Base-by-base conservation (phyloP, 2,329 filamentous ascomycete species). In the Pestalotiopsis sp. region DNA sequence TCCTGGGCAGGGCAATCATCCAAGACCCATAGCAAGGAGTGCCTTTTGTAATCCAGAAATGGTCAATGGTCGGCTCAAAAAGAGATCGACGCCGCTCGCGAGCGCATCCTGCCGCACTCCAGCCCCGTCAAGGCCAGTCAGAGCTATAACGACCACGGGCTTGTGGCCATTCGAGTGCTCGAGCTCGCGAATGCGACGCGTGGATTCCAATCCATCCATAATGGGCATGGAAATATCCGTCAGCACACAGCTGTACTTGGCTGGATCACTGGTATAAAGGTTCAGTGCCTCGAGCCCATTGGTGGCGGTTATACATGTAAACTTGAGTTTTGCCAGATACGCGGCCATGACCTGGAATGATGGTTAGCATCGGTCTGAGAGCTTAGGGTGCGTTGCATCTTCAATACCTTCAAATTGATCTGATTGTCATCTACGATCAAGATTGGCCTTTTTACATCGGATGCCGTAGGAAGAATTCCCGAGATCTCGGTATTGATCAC, bases 101-200 rank as follows among this genome's bases (percentile, higher is more conserved):
- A 83, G 81, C 0, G 84, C 83, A 68, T 85, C 83, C 67, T 83
- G 79, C 62, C 84, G 79, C 3, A 81, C 82, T 38, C 79, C 80
- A 0, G 79, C 77, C 61, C 81, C 82, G 0, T 82, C 83, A 4
- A 84, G 76, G 1, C 84, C 84, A 0, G 84, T 84, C 6, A 86
- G 73, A 0, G 84, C 83, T 31, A 85, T 83, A 38, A 85, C 79
- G 1, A 80, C 80, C 1, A 81, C 80, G 2, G 81, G 81, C 2
- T 74, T 69, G 0, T 82, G 72, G 0, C 76, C 76, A 25, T 78
- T 73, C 2, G 81, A 77, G 11, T 78, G 77, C 71, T 85, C 83
- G 25, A 82, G 77, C 1, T 78, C 74, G 11, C 83, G 78, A 27
- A 85, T 84, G 68, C 76, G 76, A 6, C 77, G 75, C n/a, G 82